Evolutionary conservation across 768 basidiomycete genomes (phyloP).

Genomic region (Hydnomerulius pinastri): DNA sequence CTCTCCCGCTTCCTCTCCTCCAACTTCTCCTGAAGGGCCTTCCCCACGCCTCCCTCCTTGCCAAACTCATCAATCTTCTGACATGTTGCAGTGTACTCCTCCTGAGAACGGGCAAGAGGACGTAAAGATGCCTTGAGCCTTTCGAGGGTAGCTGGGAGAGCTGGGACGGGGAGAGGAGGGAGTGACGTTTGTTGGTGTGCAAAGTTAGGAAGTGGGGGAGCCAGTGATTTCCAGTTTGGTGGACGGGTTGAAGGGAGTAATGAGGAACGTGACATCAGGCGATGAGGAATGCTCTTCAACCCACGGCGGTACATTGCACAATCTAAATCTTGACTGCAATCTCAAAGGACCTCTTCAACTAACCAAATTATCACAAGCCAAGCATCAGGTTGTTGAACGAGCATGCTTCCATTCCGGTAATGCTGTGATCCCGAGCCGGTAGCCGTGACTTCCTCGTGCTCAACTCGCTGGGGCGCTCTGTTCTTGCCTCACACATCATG

Average conservation of each 20-base stretch:
- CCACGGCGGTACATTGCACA: too few relatives aligned
- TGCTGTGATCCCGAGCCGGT: background rate
- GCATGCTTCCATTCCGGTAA: background rate
- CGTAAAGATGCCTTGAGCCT: constrained; percentile 69
- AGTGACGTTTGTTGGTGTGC: constrained; percentile 57
- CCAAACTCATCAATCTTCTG: constrained; percentile 72
- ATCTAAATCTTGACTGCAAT: too few relatives aligned
- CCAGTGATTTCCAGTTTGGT: constrained; percentile 68
- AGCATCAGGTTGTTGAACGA: too few relatives aligned
- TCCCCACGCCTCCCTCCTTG: constrained; percentile 39
- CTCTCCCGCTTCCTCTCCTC: constrained; percentile 53
- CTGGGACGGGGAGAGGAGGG: constrained; percentile 75
- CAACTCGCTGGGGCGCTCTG: too few relatives aligned
- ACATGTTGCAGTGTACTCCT: constrained; percentile 56
- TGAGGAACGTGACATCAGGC: constrained; percentile 3
- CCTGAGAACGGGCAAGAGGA: constrained; percentile 68
- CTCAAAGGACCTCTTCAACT: too few relatives aligned
- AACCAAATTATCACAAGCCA: background rate
- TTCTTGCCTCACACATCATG: too few relatives aligned
- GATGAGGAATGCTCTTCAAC: background rate
- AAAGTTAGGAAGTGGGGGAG: constrained; percentile 69
- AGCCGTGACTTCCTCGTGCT: too few relatives aligned
- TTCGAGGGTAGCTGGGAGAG: constrained; percentile 62
- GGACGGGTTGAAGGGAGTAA: constrained; percentile 41
- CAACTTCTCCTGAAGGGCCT: constrained; percentile 65